These are phyloP conservation scores for Lathyrus tuberosus DNA, from an alignment of 306 rosid species.

Conservation along the genomic window DNA sequence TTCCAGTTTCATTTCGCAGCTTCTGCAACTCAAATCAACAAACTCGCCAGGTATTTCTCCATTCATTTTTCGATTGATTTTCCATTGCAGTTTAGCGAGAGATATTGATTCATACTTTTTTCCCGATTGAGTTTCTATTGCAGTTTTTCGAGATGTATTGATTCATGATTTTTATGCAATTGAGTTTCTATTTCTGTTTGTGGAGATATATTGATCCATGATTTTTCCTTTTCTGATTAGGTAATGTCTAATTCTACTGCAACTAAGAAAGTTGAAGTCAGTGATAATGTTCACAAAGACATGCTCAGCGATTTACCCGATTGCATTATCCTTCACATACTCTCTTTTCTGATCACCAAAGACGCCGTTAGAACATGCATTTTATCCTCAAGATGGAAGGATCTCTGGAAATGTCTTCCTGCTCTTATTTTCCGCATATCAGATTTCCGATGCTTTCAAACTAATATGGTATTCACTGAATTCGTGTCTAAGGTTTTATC, in stretches of 20 bases:
- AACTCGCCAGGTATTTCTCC: no score
- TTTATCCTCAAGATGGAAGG: neutral
- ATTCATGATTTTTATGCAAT: no score
- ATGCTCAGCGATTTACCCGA: neutral
- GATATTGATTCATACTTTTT: no score
- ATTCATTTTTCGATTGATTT: no score
- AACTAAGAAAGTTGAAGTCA: neutral
- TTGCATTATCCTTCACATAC: neutral
- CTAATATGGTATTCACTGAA: neutral
- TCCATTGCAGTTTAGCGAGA: no score
- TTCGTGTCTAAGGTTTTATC: slow-evolving; percentile 22
- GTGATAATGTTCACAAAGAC: neutral
- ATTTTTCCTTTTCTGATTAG: no score
- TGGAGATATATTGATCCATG: no score
- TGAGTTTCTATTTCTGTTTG: no score
- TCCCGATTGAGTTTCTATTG: no score
- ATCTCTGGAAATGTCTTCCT: neutral
- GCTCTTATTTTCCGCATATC: neutral
- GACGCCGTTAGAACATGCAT: neutral
- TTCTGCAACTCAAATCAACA: no score
- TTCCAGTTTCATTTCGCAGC: no score
- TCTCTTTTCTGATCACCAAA: neutral
- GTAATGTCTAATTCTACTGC: neutral
- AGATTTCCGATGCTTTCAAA: neutral
- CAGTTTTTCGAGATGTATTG: no score